Evolutionary conservation across 176 grass and related monocot genomes (phyloP), one percentile per base, ranked within the genome.

Genomic region (Rhynchospora pubera): DNA sequence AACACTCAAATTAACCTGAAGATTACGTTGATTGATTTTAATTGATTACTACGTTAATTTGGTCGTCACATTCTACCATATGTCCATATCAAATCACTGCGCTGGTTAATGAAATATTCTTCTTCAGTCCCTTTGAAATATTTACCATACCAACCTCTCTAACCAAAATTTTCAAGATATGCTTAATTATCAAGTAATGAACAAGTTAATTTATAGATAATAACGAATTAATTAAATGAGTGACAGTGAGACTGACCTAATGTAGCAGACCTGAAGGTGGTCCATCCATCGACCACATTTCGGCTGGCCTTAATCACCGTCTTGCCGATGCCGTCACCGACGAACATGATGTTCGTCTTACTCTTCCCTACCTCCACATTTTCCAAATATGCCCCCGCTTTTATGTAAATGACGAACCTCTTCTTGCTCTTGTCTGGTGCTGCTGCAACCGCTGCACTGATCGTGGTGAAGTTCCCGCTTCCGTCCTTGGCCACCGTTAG

Each of bases 301-400:
- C 88, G 91, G 81, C 89, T 90, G 9, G 91, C 94, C 85, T 97
- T 97, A 82, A 97, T 93, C 14, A 94, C 91, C 28, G 94, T 97
- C 89, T 94, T 92, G 0, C 94, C 94, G 26, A 97, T 92, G 57
- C 94, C 94, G 45, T 97, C 94, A 7, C 94, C 94, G 64, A 97
- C 5, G 88, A 97, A 94, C 91, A 97, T 92, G 1, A 97, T 65
- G 65, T 97, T 97, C 69, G 42, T 63, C 57, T 87, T 85, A 73
- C 32, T 90, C 88, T 92, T 94, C 58, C 39, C 87, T 6, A 97
- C 94, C 58, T 89, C 94, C 80, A 97, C 91, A 48, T 97, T 97
- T 89, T 97, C 94, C 44, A 94, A 21, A 88, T 97, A 97, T 9
- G 91, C 88, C 9, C 94, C 94, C 0, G 90, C 91, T 84, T 97